These are phyloP conservation scores for Adansonia gregorii DNA, from an alignment of 441 rosid species.

Conservation along the genomic window DNA sequence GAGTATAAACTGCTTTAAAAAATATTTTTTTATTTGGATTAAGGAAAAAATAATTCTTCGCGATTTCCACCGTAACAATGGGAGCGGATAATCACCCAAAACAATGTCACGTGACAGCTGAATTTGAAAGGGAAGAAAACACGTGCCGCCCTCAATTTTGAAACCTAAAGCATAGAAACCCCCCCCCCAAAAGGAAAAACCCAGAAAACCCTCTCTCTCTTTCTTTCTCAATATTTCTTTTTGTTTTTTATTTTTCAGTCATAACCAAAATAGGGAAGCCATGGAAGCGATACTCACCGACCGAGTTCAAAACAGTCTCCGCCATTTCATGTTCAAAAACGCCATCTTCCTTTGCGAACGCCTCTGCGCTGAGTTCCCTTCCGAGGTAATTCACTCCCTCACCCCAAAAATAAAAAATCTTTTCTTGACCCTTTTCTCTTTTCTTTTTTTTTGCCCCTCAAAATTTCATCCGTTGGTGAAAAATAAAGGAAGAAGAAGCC, in stretches of 20 bases:
- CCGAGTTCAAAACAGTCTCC: constrained; percentile 82
- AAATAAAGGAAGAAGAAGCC: background rate
- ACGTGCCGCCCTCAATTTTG: constrained; percentile 61
- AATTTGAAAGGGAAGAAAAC: constrained; percentile 41
- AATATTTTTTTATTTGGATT: no score
- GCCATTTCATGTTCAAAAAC: constrained; percentile 76
- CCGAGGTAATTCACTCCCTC: constrained; percentile 58
- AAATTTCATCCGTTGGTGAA: background rate
- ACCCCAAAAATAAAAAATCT: background rate
- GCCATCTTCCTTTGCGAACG: constrained; percentile 97
- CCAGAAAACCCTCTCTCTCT: constrained; percentile 35
- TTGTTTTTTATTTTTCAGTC: constrained; percentile 18
- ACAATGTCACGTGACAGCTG: constrained; percentile 51
- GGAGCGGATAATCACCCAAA: constrained; percentile 16
- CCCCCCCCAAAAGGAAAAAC: constrained; percentile 1
- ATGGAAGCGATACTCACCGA: constrained; percentile 90
- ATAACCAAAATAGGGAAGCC: constrained; percentile 33
- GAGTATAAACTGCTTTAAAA: no score
- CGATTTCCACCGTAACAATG: background rate
- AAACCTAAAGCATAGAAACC: constrained; percentile 44
- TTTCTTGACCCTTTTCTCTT: background rate
- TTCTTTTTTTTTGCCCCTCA: background rate
- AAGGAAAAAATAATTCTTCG: background rate
- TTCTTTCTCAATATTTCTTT: background rate
- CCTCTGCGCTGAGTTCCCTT: constrained; percentile 92